phyloP scores from a whole-genome alignment of 495 filamentous ascomycete genomes.

The Penicillium taxi region DNA sequence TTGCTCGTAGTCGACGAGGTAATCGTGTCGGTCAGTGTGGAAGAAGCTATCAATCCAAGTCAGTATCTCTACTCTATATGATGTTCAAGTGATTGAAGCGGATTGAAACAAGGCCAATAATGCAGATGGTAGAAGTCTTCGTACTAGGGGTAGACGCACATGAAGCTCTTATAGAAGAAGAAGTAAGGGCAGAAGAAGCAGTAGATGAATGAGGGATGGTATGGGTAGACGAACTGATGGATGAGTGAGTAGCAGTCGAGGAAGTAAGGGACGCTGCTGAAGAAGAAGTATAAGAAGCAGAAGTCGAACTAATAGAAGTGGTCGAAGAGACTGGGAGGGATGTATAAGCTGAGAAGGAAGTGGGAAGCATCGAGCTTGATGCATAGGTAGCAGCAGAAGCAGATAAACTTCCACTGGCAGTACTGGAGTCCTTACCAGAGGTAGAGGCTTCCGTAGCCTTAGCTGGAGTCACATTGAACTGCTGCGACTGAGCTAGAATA shows the following conservation, averaged over 20 bases:
- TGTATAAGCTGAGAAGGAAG: conserved; percentile 8
- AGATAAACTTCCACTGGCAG: conserved; percentile 18
- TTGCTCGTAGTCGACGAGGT: conserved; percentile 13
- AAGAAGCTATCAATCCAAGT: neutral
- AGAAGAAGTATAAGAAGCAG: conserved; percentile 16
- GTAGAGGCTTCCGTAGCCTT: conserved; percentile 12
- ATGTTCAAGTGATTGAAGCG: conserved; percentile 1
- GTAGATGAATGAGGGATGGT: conserved; percentile 16
- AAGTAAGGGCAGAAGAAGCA: conserved; percentile 16
- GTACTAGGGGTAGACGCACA: conserved; percentile 12
- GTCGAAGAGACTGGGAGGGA: conserved; percentile 13
- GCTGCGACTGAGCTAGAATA: conserved; percentile 29
- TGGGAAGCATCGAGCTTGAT: conserved; percentile 6
- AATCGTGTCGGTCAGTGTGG: conserved; percentile 1
- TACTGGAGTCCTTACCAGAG: conserved; percentile 28
- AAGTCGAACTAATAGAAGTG: conserved; percentile 9
- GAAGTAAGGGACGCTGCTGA: conserved; percentile 16
- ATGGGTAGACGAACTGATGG: conserved; percentile 20
- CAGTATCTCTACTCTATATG: no score
- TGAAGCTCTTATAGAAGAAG: conserved; percentile 16
- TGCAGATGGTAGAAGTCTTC: neutral
- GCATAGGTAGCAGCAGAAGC: no score
- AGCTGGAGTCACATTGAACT: conserved; percentile 25
- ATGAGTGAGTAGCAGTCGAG: conserved; percentile 19
- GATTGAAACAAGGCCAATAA: conserved; percentile 1